Conservation (phyloP, 73 alveolate species). For the Uronychia setigera region DNA sequence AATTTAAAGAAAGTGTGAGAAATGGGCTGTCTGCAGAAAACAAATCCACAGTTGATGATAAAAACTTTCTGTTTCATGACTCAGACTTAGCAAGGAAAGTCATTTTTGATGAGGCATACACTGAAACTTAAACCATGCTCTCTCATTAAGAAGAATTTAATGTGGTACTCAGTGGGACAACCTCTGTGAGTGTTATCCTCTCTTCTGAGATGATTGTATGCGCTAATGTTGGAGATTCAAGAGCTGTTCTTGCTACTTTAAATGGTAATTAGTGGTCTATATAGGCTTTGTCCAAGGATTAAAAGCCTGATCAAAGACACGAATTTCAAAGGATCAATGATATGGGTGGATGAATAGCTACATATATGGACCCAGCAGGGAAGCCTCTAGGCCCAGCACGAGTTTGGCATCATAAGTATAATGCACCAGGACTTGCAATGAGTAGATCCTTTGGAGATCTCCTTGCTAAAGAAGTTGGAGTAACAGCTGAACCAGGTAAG, state of each 20-base stretch:
- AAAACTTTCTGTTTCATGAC: not conserved
- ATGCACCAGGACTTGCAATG: conserved; percentile 73
- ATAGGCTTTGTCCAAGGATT: conserved; percentile 47
- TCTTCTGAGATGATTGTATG: conserved; percentile 17
- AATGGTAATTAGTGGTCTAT: conserved; percentile 10
- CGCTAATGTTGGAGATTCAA: conserved; percentile 47
- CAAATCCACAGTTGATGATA: not conserved
- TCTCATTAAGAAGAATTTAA: conserved; percentile 17
- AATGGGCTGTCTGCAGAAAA: not conserved
- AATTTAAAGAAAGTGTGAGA: not conserved
- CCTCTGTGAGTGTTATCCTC: conserved; percentile 20
- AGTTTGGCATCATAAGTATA: conserved; percentile 57
- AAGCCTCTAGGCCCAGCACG: conserved; percentile 58
- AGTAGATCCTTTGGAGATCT: conserved; percentile 64
- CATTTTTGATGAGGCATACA: not conserved
- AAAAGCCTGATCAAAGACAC: conserved; percentile 59
- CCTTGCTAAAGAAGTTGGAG: conserved; percentile 66
- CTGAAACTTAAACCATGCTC: conserved; percentile 3
- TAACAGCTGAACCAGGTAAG: conserved; percentile 40
- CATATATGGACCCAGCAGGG: conserved; percentile 19
- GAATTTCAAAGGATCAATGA: conserved; percentile 50
- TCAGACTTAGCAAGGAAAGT: not conserved
- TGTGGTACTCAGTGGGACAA: conserved; percentile 48
- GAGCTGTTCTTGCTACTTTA: not conserved
- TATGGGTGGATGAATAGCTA: conserved; percentile 46